phyloP scores from a whole-genome alignment of 2,329 filamentous ascomycete genomes.

The Bipolaris zeicola region DNA sequence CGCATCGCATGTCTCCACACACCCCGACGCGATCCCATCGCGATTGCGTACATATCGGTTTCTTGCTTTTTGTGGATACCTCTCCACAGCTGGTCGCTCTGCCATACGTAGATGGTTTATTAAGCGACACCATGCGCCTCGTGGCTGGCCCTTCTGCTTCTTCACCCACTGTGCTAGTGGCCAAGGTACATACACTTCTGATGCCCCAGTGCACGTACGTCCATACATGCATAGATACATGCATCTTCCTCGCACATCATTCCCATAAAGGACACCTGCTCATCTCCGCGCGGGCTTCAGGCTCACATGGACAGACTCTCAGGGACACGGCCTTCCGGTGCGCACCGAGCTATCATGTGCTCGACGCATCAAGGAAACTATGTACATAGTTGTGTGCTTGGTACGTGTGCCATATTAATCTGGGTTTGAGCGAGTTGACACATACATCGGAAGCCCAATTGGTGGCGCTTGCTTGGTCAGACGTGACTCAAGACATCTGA shows the following conservation, averaged over 20 bases:
- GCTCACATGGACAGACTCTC: neutral
- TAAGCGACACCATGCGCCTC: neutral
- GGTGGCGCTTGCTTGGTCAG: neutral
- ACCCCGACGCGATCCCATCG: neutral
- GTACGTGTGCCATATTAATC: too few relatives aligned
- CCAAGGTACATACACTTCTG: neutral
- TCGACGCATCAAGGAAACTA: neutral
- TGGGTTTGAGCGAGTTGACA: too few relatives aligned
- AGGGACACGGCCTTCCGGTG: neutral
- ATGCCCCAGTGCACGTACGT: neutral
- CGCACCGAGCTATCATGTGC: neutral
- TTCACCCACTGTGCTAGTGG: neutral
- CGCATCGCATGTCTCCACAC: neutral
- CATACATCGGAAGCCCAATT: neutral
- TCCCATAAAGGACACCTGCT: neutral
- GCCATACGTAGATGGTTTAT: neutral
- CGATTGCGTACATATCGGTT: neutral
- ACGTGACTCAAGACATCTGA: neutral
- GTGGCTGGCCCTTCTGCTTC: neutral
- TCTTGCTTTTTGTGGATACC: slow-evolving; percentile 1
- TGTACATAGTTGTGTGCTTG: too few relatives aligned
- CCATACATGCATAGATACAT: neutral
- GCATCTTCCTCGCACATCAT: neutral
- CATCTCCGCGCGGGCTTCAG: neutral
- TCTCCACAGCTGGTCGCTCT: neutral